A percentile compares a stretch with the other conserved stretches of the same genome.
Evolutionary conservation across 2,329 filamentous ascomycete genomes (phyloP).

Genomic region (Trichoderma atrobrunneum): DNA sequence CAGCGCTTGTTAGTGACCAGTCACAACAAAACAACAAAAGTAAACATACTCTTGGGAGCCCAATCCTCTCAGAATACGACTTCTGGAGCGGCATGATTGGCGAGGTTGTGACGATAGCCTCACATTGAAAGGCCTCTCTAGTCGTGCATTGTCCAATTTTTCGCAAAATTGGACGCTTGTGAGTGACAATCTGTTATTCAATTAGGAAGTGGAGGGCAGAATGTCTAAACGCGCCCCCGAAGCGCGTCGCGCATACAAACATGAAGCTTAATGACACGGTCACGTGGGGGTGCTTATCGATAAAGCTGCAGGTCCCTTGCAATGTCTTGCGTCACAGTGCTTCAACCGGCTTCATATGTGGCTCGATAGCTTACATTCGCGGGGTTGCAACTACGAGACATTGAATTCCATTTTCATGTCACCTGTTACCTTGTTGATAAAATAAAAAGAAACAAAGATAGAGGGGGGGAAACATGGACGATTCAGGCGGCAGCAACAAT

Average conservation of each 20-base stretch:
- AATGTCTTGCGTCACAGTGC: constrained; percentile 17
- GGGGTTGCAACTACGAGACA: background rate
- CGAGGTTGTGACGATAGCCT: constrained; percentile 21
- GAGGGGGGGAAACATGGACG: constrained; percentile 19
- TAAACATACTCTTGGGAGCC: constrained; percentile 33
- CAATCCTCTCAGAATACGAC: constrained; percentile 39
- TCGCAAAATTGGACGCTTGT: background rate
- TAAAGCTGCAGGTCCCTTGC: constrained; percentile 27
- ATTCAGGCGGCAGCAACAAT: constrained; percentile 15
- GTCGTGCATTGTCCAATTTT: background rate
- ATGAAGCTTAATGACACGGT: constrained; percentile 10
- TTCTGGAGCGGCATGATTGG: constrained; percentile 40
- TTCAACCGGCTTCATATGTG: background rate
- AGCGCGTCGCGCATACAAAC: constrained; percentile 20
- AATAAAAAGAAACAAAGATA: background rate
- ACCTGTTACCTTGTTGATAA: too few relatives aligned
- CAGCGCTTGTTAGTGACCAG: constrained; percentile 9
- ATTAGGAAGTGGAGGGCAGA: constrained; percentile 17
- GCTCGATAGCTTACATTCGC: background rate
- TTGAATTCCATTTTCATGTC: background rate
- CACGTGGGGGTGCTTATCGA: constrained; percentile 31
- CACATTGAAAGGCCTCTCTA: constrained; percentile 22
- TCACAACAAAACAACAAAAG: constrained; percentile 6
- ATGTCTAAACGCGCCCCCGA: background rate
- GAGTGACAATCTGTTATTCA: background rate